Base-by-base conservation (phyloP, 75 land plant species). In the Isoetes taiwanensis region DNA sequence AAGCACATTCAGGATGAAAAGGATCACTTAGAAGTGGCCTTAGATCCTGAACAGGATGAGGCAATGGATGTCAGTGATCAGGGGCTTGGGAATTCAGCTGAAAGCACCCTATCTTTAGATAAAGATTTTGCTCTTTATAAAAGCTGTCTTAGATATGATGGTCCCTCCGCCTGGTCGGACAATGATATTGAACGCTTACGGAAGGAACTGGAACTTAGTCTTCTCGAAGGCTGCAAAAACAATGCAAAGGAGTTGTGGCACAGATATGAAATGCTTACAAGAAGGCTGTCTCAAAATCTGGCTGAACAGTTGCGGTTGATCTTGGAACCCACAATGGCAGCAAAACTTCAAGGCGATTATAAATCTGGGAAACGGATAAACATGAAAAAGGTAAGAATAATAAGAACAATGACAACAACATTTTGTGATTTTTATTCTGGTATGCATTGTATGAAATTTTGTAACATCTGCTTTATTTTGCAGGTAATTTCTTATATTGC, bases 401-500 rank as follows among this genome's bases (percentile, higher is more conserved):
- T 33, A 21, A 9, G 42, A 10, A 8, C 30, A 5, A 28, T 34
- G 34, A 56, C 11, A n/a, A n/a, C n/a, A n/a, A n/a, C n/a, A n/a
- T 9, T 59, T 12, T 56, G 28, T 54, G 17, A 17, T 8, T 14
- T 8, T 14, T 10, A 8, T 11, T 48, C 9, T 48, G 8, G 17
- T 12, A 30, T 57, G 24, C 23, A 25, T 8, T 43, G 46, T 20
- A 2, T 37, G 14, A 14, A 10, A 37, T 37, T 10, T 37, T 10
- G 39, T 37, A 37, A 10, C 10, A 14, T 14, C 14, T n/a, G 1
- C 24, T 59, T 8, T 26, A 24, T 50, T 16, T 34, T 43, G n/a
- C 71, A 83, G 93, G 77, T 94, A 14, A 94, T 94, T 42, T 84
- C 99, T n/a, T 94, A 88, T 43, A 78, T 94, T 50, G 99, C 99